A percentile compares a stretch with the other conserved stretches of the same genome.
Evolutionary conservation across 306 rosid genomes (phyloP).

Genomic region (Castanea mollissima): DNA sequence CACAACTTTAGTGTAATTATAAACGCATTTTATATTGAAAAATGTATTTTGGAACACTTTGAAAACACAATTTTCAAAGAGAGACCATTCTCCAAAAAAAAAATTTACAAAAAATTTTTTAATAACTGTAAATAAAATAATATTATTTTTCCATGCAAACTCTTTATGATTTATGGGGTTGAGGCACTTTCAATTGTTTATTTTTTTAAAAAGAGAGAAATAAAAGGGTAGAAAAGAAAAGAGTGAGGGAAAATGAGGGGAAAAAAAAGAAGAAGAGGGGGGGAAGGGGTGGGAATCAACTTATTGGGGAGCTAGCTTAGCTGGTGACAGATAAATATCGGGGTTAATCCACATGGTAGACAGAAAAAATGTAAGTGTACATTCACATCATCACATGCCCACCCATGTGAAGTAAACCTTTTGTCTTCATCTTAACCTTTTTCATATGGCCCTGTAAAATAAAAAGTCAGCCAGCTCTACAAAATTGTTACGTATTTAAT

Average conservation of each 20-base stretch:
- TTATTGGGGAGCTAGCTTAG: conserved; percentile 67
- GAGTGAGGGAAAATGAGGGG: background rate
- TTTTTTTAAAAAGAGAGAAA: background rate
- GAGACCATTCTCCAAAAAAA: background rate
- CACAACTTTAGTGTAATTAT: too few species aligned
- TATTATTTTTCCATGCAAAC: too few species aligned
- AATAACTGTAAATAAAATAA: too few species aligned
- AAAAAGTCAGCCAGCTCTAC: conserved; percentile 29
- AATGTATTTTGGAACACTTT: too few species aligned
- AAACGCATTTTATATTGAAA: too few species aligned
- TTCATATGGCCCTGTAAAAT: conserved; percentile 40
- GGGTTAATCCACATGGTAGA: conserved; percentile 91
- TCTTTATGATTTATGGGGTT: too few species aligned
- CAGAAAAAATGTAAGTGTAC: conserved; percentile 65
- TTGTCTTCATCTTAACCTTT: conserved; percentile 63
- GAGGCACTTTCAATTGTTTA: too few species aligned
- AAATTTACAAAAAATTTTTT: too few species aligned
- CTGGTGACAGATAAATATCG: conserved; percentile 79
- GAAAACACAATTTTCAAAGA: background rate
- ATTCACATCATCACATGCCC: conserved; percentile 85
- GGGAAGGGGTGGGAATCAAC: conserved; percentile 21
- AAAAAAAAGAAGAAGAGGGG: background rate
- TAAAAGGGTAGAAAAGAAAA: background rate
- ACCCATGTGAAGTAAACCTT: conserved; percentile 75
- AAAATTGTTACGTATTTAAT: conserved; percentile 30